Evolutionary conservation across 371 early-diverging fungal genomes (phyloP).

Genomic region (Syncephalis fuscata): DNA sequence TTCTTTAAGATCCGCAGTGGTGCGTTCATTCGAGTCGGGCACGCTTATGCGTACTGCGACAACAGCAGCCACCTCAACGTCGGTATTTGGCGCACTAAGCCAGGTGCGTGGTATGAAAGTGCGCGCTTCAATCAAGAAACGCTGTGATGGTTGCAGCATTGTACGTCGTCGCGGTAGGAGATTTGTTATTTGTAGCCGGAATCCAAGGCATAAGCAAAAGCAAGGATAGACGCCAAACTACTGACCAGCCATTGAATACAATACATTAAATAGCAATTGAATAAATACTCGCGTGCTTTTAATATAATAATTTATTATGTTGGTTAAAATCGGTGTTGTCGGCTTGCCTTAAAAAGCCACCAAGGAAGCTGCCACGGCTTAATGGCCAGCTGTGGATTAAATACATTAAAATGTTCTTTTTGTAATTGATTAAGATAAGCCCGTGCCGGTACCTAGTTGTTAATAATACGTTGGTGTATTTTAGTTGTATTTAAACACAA

Average conservation of each 20-base stretch:
- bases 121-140: conserved; percentile 61
- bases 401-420: conserved; percentile 48
- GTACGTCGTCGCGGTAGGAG: conserved; percentile 60
- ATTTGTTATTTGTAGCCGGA: conserved; percentile 61
- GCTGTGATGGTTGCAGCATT: conserved; percentile 63
- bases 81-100: conserved; percentile 5
- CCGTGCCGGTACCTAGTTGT: conserved; percentile 31
- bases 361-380: conserved; percentile 52
- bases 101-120: conserved; percentile 59
- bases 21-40: no score
- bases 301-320: no score
- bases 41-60: not conserved
- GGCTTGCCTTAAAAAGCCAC: no score
- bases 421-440: conserved; percentile 44
- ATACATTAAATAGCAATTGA: no score
- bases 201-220: conserved; percentile 72
- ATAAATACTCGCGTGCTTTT: no score
- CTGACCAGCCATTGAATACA: no score
- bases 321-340: no score
- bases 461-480: no score
- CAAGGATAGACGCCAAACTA: conserved; percentile 35
- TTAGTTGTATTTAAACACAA: no score
- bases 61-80: not conserved
- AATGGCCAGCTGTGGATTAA: conserved; percentile 33
- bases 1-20: no score